Base-by-base conservation (phyloP, 257 asterid genomes). In the Cruciata laevipes region DNA sequence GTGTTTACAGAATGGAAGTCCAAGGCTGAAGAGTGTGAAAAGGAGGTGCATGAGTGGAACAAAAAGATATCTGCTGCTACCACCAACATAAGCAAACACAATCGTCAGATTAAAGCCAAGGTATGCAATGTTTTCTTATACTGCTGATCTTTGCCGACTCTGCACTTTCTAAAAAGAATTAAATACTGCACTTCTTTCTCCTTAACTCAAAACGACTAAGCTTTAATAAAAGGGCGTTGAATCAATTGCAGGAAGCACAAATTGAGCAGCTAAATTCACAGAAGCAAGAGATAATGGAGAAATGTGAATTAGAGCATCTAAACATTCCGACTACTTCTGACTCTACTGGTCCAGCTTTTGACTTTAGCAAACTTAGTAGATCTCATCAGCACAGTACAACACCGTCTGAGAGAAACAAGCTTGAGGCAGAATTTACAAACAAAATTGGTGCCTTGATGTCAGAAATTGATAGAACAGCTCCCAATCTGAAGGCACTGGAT, bases 401-500 rank as follows among this genome's bases (percentile, higher is more conserved):
- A 79, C 82, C 95, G 68, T 79, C 96, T 52, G 97, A 88, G 69
- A 79, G 95, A 75, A 97, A 88, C 68, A 94, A 90, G 86, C 86
- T 85, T 67, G 99, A 90, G 78, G 86, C 83, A 67, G 96, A 94
- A 51, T 94, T 90, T 79, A 70, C 83, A 0, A 87, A 87, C 67
- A 90, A 91, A 79, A 90, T 90, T 56, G 71, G 95, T 74, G 68
- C 83, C 44, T 69, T 81, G 74, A 71, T 81, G 33, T 72, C 97
- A 73, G 97, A 90, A 74, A 90, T 90, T 60, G 99, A 86, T 78
- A 90, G 94, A 80, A 87, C 93, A 3, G 90, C 93, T 71, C 99
- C 99, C 37, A 94, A 94, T 84, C 74, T 94, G 74, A 94, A 90
- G 92, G 96, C 96, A 25, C 72, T 90, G 77, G 99, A 86, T 76